Base-by-base conservation (phyloP, 2,329 filamentous ascomycete genomes). In the Pseudogymnoascus sp. region DNA sequence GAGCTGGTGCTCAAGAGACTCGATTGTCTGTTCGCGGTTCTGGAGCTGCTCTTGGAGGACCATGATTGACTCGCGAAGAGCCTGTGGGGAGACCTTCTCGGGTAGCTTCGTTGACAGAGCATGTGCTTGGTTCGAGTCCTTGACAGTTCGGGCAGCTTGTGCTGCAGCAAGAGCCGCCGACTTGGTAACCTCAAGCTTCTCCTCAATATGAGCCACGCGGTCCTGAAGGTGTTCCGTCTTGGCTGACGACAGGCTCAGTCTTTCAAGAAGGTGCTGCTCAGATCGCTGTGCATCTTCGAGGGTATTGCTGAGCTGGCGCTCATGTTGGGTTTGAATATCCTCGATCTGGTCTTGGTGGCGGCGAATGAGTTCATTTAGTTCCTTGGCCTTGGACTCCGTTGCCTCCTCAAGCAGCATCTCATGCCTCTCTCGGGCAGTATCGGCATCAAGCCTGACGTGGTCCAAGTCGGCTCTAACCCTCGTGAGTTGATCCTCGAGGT, bases 21-120 rank as follows among this genome's bases (percentile, higher is more conserved):
- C 94, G 65, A 97, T 95, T 37, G 84, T 86, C 62, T 87, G 82
- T 75, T 99, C 94, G 59, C 94, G 91, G 67, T 94, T 90, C 72
- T 97, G 94, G 5, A 99, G 81, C 73, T 99, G 94, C 72, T 97
- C 92, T 74, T 99, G 94, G 23, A 99, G 79, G 15, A 96, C 94
- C 74, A 95, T 85, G 70, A 99, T 96, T 0, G 92, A 96, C 74
- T 99, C 94, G 28, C 94, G 88, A 30, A 99, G 82, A 5, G 94
- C 94, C 73, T 97, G 92, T 0, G 92, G 90, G 2, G 92, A 96
- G 61, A 96, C 90, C 78, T 88, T 95, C 71, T 94, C 90, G 0
- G 90, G 88, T 3, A 85, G 74, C 19, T 81, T 79, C 61, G 76
- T 71, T 35, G 67, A 67, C 9, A 57, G 74, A 70, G 62, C 73